Percentiles rank a stretch among this genome's conserved stretches.
phyloP scores from a whole-genome alignment of 1,284 basidiomycete genomes.

The Leucoagaricus sp. region DNA sequence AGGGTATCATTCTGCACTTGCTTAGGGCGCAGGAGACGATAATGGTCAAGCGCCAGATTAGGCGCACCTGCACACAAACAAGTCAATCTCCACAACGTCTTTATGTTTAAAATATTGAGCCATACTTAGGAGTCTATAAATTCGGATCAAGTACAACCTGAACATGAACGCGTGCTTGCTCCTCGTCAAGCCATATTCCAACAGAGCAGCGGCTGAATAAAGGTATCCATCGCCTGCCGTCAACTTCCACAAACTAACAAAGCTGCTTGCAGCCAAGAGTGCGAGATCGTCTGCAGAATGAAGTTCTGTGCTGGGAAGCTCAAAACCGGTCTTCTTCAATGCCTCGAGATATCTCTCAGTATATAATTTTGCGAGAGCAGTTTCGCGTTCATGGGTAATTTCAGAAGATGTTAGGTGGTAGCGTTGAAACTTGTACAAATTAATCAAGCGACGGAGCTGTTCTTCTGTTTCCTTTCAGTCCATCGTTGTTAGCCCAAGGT shows the following conservation, averaged over 20 bases:
- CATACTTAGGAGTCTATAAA: constrained; percentile 79
- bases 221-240: constrained; percentile 58
- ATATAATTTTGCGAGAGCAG: constrained; percentile 50
- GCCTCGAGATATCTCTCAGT: constrained; percentile 62
- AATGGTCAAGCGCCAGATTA: constrained; percentile 73
- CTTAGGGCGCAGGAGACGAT: constrained; percentile 73
- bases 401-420: constrained; percentile 50
- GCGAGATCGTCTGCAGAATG: constrained; percentile 88
- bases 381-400: constrained; percentile 58
- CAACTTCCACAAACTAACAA: constrained; percentile 65
- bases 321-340: constrained; percentile 58
- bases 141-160: constrained; percentile 71
- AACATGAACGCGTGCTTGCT: constrained; percentile 80
- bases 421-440: constrained; percentile 71
- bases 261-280: constrained; percentile 69
- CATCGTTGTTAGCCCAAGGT: constrained; percentile 2
- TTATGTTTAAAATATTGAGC: constrained; percentile 15
- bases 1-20: constrained; percentile 86
- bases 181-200: constrained; percentile 72
- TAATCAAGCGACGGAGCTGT: constrained; percentile 64
- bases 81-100: constrained; percentile 5
- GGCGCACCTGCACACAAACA: constrained; percentile 54
- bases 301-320: constrained; percentile 74
- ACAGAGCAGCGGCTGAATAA: constrained; percentile 58
- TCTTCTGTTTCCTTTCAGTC: constrained; percentile 42